Percentiles rank a stretch among this genome's conserved stretches.
Evolutionary conservation across 768 basidiomycete genomes (phyloP).

Genomic region (Tylopilus sp.): DNA sequence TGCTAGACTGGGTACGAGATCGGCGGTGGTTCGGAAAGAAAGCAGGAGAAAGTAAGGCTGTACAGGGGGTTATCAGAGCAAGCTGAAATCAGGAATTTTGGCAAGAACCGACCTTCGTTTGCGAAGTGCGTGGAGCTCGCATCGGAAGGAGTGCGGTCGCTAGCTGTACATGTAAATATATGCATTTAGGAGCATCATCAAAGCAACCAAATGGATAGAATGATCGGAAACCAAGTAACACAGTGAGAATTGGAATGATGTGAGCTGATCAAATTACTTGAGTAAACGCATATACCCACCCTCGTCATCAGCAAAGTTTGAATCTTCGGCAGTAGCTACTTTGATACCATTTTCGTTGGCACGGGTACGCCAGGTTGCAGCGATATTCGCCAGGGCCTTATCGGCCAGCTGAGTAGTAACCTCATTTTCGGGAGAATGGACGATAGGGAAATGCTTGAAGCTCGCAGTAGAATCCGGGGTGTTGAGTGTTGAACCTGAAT

Average conservation of each 20-base stretch:
- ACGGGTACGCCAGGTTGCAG: conserved; percentile 68
- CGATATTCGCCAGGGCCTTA: conserved; percentile 54
- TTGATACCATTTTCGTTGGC: conserved; percentile 71
- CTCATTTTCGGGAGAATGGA: conserved; percentile 44
- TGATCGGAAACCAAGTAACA: conserved; percentile 8
- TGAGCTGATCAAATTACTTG: conserved; percentile 15
- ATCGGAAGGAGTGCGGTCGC: conserved; percentile 48
- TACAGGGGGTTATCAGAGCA: conserved; percentile 17
- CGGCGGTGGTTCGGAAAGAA: conserved; percentile 54
- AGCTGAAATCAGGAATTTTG: conserved; percentile 14
- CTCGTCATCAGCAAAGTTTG: conserved; percentile 47
- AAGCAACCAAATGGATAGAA: background rate
- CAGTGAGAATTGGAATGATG: background rate
- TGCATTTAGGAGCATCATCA: conserved; percentile 19
- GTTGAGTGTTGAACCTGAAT: conserved; percentile 49
- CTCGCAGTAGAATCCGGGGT: conserved; percentile 48
- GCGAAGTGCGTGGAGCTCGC: conserved; percentile 45
- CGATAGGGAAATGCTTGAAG: conserved; percentile 41
- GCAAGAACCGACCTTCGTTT: conserved; percentile 41
- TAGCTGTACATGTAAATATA: conserved; percentile 46
- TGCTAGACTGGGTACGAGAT: conserved; percentile 57
- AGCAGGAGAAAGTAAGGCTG: conserved; percentile 57
- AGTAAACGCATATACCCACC: conserved; percentile 33
- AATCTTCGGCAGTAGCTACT: conserved; percentile 43
- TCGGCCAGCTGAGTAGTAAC: conserved; percentile 31